phyloP scores from a whole-genome alignment of 345 rosid genomes.

The Excoecaria cochinchinensis region DNA sequence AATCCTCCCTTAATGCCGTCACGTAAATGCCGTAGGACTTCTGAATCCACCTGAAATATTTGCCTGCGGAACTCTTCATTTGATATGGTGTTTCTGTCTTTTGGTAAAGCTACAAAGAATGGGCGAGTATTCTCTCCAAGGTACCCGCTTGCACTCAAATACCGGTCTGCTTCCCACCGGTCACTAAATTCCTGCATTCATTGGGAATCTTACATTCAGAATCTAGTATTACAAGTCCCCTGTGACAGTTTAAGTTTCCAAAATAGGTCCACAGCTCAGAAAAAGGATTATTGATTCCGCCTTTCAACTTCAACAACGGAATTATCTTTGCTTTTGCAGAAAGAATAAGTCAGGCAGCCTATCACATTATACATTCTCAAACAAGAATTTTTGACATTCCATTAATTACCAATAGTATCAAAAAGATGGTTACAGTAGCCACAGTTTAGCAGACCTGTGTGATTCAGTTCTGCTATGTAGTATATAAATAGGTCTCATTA shows the following conservation, averaged over 20 bases:
- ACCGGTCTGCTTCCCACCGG: conserved; percentile 88
- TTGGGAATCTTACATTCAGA: conserved; percentile 20
- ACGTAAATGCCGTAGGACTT: conserved; percentile 64
- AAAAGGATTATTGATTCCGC: not conserved
- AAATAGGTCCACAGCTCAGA: not conserved
- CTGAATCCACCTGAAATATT: conserved; percentile 75
- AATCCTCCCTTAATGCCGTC: conserved; percentile 88
- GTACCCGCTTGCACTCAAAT: conserved; percentile 91
- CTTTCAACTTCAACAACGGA: not conserved
- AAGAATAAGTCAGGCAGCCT: not conserved
- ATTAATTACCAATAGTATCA: not conserved
- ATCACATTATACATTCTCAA: not conserved
- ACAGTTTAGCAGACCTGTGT: not conserved
- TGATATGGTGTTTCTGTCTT: conserved; percentile 70
- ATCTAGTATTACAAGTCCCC: not conserved
- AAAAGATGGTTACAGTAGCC: not conserved
- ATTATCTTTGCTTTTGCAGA: not conserved
- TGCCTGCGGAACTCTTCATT: conserved; percentile 91
- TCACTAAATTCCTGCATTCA: conserved; percentile 69
- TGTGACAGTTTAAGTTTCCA: not conserved
- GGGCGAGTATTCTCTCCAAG: conserved; percentile 88
- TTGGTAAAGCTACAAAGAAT: conserved; percentile 85
- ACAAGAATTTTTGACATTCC: not conserved
- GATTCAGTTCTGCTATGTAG: not conserved
- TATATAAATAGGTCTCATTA: not conserved